These are phyloP conservation scores for Pichia gijzeniarum DNA, from an alignment of 805 yeast genomes.

Conservation along the genomic window DNA sequence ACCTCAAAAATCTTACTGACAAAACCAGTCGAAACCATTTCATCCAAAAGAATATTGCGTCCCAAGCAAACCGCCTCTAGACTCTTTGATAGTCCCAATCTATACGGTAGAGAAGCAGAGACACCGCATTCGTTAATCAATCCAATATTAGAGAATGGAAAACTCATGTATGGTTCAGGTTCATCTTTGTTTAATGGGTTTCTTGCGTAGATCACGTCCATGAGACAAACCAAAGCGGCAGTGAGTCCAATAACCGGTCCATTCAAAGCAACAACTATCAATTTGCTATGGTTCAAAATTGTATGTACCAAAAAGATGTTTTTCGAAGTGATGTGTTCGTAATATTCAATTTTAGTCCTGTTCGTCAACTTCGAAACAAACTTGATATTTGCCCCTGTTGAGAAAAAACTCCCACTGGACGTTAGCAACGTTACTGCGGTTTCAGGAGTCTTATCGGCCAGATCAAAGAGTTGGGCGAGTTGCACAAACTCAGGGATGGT, in stretches of 20 bases:
- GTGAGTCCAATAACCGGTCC: slow-evolving; percentile 84
- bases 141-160: slow-evolving; percentile 80
- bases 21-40: slow-evolving; percentile 51
- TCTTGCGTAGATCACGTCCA: slow-evolving; percentile 65
- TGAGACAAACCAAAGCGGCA: slow-evolving; percentile 65
- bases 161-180: slow-evolving; percentile 37
- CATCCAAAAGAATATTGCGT: slow-evolving; percentile 55
- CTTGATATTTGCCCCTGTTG: slow-evolving; percentile 77
- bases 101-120: slow-evolving; percentile 56
- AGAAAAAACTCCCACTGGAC: slow-evolving; percentile 68
- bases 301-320: slow-evolving; percentile 64
- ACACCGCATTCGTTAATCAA: slow-evolving; percentile 79
- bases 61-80: slow-evolving; percentile 68
- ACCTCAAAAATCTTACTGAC: slow-evolving; percentile 50
- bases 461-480: slow-evolving; percentile 51
- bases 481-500: slow-evolving; percentile 56
- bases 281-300: slow-evolving; percentile 63
- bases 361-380: slow-evolving; percentile 25
- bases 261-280: slow-evolving; percentile 66
- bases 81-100: slow-evolving; percentile 69
- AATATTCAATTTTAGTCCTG: slow-evolving; percentile 17
- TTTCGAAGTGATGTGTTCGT: slow-evolving; percentile 42
- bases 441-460: slow-evolving; percentile 55
- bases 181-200: background rate
- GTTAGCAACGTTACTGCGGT: slow-evolving; percentile 62